A percentile compares a stretch with the other conserved stretches of the same genome.
Evolutionary conservation across 108 stramenopile genomes (phyloP).

Genomic region (Skeletonema tropicum): DNA sequence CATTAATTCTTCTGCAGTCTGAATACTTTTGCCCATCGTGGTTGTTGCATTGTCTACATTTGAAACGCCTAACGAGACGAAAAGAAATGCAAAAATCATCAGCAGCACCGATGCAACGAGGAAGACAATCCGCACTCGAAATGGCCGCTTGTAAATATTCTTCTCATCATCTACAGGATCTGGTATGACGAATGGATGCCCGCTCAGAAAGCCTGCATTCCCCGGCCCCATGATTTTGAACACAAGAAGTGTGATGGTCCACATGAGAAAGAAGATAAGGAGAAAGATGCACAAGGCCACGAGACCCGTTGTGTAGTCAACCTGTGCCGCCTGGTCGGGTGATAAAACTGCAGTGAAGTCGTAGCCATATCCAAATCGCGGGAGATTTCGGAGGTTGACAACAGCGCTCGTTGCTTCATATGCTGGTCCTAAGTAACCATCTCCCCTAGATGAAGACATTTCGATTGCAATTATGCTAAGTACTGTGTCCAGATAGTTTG

Average conservation of each 20-base stretch:
- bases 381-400: conserved; percentile 8
- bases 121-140: conserved; percentile 37
- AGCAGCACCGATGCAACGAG: conserved; percentile 25
- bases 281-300: conserved; percentile 33
- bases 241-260: conserved; percentile 25
- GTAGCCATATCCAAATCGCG: conserved; percentile 19
- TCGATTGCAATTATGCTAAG: not conserved
- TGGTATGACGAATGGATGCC: conserved; percentile 40
- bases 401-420: conserved; percentile 31
- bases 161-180: conserved; percentile 38
- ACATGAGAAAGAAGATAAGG: conserved; percentile 37
- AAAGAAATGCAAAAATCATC: conserved; percentile 34
- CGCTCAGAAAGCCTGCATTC: conserved; percentile 46
- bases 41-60: conserved; percentile 37
- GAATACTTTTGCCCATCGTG: conserved; percentile 17
- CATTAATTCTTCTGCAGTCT: conserved; percentile 11
- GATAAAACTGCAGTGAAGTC: not conserved
- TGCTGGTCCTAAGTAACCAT: conserved; percentile 20
- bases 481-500: not conserved
- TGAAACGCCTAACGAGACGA: conserved; percentile 36
- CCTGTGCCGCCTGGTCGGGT: conserved; percentile 19
- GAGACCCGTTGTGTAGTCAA: conserved; percentile 40
- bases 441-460: conserved; percentile 1
- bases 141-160: conserved; percentile 37
- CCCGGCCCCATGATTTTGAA: conserved; percentile 46